These are phyloP conservation scores for Xylariaceae sp. DNA, from an alignment of 2,329 filamentous ascomycete genomes.

Conservation along the genomic window DNA sequence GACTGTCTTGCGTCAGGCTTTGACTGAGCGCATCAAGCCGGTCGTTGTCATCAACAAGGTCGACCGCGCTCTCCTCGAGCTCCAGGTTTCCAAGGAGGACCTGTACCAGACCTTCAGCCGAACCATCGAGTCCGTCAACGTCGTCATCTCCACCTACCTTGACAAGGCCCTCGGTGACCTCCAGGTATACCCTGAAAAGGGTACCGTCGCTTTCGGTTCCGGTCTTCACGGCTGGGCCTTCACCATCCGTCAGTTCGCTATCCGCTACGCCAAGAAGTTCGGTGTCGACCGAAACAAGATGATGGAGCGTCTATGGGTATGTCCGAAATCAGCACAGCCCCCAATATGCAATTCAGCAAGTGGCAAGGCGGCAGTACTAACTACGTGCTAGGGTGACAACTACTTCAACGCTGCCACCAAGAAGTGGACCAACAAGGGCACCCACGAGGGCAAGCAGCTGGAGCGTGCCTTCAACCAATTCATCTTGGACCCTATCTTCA, in stretches of 20 bases:
- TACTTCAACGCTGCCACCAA: conserved; percentile 99
- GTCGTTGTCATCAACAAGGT: conserved; percentile 99
- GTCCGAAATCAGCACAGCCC: conserved; percentile 25
- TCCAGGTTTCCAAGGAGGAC: conserved; percentile 98
- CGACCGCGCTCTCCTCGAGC: conserved; percentile 97
- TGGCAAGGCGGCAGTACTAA: conserved; percentile 23
- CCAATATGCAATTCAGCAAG: neutral
- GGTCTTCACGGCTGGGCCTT: conserved; percentile 99
- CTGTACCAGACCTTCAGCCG: conserved; percentile 99
- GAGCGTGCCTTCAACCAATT: conserved; percentile 99
- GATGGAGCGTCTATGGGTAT: conserved; percentile 99
- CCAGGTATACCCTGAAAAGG: conserved; percentile 96
- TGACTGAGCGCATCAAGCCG: conserved; percentile 99
- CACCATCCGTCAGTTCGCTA: conserved; percentile 96
- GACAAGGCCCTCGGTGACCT: conserved; percentile 96
- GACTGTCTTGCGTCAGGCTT: conserved; percentile 97
- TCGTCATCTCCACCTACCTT: conserved; percentile 98
- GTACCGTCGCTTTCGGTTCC: conserved; percentile 97
- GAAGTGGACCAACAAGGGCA: conserved; percentile 94
- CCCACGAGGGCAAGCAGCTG: conserved; percentile 77
- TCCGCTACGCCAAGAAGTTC: conserved; percentile 98
- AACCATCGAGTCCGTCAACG: conserved; percentile 99
- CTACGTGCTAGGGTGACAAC: conserved; percentile 67
- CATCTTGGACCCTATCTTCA: conserved; percentile 99
- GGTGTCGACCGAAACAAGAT: conserved; percentile 99